phyloP scores from a whole-genome alignment of 495 filamentous ascomycete genomes.

The Xylaria grammica region DNA sequence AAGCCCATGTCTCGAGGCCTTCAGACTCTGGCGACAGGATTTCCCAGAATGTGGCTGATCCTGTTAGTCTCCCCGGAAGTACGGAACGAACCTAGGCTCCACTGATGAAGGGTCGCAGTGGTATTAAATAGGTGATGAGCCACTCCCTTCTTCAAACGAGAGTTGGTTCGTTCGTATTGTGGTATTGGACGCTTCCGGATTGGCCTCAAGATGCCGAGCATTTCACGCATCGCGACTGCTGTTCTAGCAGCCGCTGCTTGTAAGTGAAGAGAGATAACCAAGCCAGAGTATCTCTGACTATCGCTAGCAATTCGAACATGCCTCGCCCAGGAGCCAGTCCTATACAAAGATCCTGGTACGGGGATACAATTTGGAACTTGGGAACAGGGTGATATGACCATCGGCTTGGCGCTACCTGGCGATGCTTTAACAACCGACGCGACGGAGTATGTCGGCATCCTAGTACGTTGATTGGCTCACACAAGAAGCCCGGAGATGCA shows the following conservation, averaged over 20 bases:
- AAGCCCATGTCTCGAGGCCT: constrained; percentile 21
- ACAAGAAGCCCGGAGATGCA: neutral
- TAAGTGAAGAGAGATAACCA: constrained; percentile 20
- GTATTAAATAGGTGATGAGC: constrained; percentile 34
- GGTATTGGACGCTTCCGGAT: constrained; percentile 37
- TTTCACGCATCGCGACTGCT: constrained; percentile 38
- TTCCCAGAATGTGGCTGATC: constrained; percentile 16
- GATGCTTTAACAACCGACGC: constrained; percentile 56
- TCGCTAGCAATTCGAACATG: constrained; percentile 29
- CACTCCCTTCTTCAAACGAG: constrained; percentile 21
- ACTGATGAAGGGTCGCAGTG: constrained; percentile 23
- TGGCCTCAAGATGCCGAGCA: constrained; percentile 37
- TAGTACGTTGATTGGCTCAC: constrained; percentile 42
- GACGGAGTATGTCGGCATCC: constrained; percentile 63
- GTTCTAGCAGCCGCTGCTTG: constrained; percentile 35
- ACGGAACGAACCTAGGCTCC: constrained; percentile 32
- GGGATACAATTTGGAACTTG: constrained; percentile 53
- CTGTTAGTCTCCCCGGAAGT: constrained; percentile 29
- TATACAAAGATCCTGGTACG: constrained; percentile 47
- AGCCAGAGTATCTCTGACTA: constrained; percentile 22
- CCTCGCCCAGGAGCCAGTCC: constrained; percentile 33
- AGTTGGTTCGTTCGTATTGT: constrained; percentile 24
- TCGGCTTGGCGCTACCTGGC: constrained; percentile 61
- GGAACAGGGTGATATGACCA: constrained; percentile 46
- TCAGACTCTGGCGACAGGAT: neutral